A percentile compares a stretch with the other conserved stretches of the same genome.
These are phyloP conservation scores for Dactylellina haptotyla DNA, from an alignment of 2,329 filamentous ascomycete species.

Conservation along the genomic window DNA sequence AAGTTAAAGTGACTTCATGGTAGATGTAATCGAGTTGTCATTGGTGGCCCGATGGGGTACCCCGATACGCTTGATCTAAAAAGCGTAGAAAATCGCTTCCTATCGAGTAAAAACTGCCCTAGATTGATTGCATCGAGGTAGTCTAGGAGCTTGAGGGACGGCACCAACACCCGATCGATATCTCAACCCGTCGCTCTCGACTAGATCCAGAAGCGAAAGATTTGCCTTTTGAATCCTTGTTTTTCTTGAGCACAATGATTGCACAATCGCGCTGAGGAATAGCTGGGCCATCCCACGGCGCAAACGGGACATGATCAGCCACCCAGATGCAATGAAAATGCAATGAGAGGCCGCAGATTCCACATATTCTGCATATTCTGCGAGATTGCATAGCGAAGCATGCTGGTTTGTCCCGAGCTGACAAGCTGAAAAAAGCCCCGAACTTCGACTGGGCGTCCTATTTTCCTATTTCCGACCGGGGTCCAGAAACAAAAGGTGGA, in stretches of 20 bases:
- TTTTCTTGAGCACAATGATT: slow-evolving; percentile 21
- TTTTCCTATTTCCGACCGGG: slow-evolving; percentile 38
- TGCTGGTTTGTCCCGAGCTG: slow-evolving; percentile 28
- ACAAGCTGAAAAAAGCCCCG: slow-evolving; percentile 52
- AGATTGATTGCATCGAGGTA: neutral
- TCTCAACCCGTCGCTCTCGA: slow-evolving; percentile 6
- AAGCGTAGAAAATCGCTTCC: too few relatives aligned
- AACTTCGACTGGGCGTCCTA: slow-evolving; percentile 53
- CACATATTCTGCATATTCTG: slow-evolving; percentile 2
- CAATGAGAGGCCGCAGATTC: slow-evolving; percentile 5
- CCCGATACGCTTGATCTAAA: too few relatives aligned
- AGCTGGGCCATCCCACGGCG: slow-evolving; percentile 2
- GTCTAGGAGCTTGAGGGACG: neutral
- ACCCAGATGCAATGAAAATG: slow-evolving; percentile 28
- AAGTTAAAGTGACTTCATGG: neutral
- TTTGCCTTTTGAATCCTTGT: slow-evolving; percentile 20
- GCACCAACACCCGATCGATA: slow-evolving; percentile 29
- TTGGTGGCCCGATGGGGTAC: too few relatives aligned
- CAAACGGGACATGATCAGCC: slow-evolving; percentile 39
- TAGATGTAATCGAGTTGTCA: neutral
- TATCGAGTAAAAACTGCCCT: too few relatives aligned
- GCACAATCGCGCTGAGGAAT: slow-evolving; percentile 26
- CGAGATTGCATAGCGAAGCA: slow-evolving; percentile 5
- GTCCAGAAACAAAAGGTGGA: slow-evolving; percentile 11
- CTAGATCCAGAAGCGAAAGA: slow-evolving; percentile 21